phyloP scores from a whole-genome alignment of 768 basidiomycete species.

The Psilocybe sp. region DNA sequence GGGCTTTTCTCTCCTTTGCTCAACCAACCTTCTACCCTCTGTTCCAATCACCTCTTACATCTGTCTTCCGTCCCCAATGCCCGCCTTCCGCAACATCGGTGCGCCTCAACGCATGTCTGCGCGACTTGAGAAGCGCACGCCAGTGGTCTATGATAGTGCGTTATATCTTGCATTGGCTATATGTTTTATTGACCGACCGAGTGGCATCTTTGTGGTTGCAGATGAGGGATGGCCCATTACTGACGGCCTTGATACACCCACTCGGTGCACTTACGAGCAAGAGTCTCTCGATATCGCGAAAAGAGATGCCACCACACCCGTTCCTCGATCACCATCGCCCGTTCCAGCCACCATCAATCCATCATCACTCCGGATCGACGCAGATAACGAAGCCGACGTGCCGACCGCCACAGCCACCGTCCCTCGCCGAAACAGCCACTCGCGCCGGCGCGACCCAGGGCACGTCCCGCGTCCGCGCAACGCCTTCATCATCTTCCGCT shows the following conservation, averaged over 20 bases:
- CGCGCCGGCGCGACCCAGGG: conserved; percentile 9
- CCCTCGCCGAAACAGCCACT: conserved; percentile 10
- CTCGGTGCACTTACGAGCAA: neutral
- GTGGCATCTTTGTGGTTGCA: conserved; percentile 4
- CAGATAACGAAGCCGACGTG: neutral
- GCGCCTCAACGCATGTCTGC: conserved; percentile 19
- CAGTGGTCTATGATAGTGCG: conserved; percentile 23
- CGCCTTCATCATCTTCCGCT: conserved; percentile 37
- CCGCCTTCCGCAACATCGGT: conserved; percentile 23
- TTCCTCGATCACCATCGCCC: neutral
- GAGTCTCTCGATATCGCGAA: too few species aligned
- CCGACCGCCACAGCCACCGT: conserved; percentile 7
- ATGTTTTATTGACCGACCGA: neutral
- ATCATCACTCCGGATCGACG: neutral
- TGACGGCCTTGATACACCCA: neutral
- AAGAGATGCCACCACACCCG: neutral
- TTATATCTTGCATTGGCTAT: conserved; percentile 3
- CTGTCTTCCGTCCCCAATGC: conserved; percentile 16
- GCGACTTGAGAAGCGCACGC: conserved; percentile 15
- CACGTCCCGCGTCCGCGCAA: conserved; percentile 36
- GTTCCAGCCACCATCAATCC: neutral
- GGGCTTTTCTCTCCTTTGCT: neutral
- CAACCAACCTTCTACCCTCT: neutral
- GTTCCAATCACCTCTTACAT: neutral
- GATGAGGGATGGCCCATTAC: conserved; percentile 20